A percentile compares a stretch with the other conserved stretches of the same genome.
Conservation (phyloP, 768 basidiomycete species). For the Mycena rosella region DNA sequence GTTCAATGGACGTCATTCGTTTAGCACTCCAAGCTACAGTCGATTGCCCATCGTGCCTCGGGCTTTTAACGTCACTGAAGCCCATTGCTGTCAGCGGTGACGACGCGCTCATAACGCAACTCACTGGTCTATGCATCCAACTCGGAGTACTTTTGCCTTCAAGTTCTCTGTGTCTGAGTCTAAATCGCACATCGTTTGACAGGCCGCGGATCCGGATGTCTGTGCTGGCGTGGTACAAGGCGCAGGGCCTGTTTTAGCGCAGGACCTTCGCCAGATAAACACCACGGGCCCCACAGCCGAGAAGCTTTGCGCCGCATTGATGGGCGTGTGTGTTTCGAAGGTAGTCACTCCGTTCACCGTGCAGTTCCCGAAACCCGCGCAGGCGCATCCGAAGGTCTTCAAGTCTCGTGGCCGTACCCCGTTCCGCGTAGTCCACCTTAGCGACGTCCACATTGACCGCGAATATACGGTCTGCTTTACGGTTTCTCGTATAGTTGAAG, state of each 20-base stretch:
- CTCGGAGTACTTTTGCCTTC: slow-evolving; percentile 34
- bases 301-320: slow-evolving; percentile 52
- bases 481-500: not conserved
- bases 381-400: slow-evolving; percentile 30
- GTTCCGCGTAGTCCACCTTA: slow-evolving; percentile 53
- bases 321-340: slow-evolving; percentile 50
- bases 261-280: slow-evolving; percentile 51
- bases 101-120: slow-evolving; percentile 25
- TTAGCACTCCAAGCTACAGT: slow-evolving; percentile 13
- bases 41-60: slow-evolving; percentile 24
- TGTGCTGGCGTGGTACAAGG: slow-evolving; percentile 49
- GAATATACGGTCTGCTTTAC: slow-evolving; percentile 45
- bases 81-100: slow-evolving; percentile 11
- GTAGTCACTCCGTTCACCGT: slow-evolving; percentile 43
- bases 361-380: slow-evolving; percentile 43
- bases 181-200: not conserved
- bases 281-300: slow-evolving; percentile 48
- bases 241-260: slow-evolving; percentile 54
- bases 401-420: slow-evolving; percentile 38
- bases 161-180: not conserved
- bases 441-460: slow-evolving; percentile 56
- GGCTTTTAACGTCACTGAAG: slow-evolving; percentile 2
- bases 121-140: slow-evolving; percentile 16
- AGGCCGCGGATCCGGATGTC: slow-evolving; percentile 43
- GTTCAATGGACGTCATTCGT: slow-evolving; percentile 4